Evolutionary conservation across 176 grass and related monocot genomes (phyloP).

Genomic region (Ensete glaucum): DNA sequence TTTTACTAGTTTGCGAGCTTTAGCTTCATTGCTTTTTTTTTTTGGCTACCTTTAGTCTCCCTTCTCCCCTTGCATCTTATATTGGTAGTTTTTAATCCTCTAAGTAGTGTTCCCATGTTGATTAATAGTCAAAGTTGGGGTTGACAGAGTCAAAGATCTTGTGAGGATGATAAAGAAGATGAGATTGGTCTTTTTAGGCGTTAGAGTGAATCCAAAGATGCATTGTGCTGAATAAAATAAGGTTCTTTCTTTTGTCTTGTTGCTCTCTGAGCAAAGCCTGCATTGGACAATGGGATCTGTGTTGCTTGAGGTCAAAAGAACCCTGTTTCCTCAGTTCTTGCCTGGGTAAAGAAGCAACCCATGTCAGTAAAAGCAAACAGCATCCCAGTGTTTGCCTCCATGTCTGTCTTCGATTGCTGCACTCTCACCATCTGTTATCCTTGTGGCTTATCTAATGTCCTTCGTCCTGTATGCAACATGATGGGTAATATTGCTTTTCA

Average conservation of each 20-base stretch:
- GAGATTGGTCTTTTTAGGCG: neutral
- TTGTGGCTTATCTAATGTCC: neutral
- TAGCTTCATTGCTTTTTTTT: neutral
- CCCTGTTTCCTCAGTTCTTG: conserved; percentile 43
- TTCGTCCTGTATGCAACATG: neutral
- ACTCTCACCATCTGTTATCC: neutral
- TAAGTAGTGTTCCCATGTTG: no score
- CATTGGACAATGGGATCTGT: conserved; percentile 24
- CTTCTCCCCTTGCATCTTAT: neutral
- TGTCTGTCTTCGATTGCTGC: neutral
- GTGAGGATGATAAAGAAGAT: neutral
- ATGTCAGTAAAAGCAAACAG: conserved; percentile 8
- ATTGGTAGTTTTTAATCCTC: no score
- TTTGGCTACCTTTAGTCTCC: neutral
- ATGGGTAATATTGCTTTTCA: neutral
- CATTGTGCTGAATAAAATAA: neutral
- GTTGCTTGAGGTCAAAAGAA: conserved; percentile 51
- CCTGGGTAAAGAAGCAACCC: conserved; percentile 10
- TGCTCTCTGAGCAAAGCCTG: conserved; percentile 30
- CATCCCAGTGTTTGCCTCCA: conserved; percentile 2
- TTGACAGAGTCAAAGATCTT: neutral
- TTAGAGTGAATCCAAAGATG: neutral
- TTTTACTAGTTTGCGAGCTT: neutral
- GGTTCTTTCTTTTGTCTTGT: conserved; percentile 23
- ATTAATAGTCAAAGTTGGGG: neutral